Evolutionary conservation across 202 grass and related monocot genomes (phyloP).

Genomic region (Setaria italica): DNA sequence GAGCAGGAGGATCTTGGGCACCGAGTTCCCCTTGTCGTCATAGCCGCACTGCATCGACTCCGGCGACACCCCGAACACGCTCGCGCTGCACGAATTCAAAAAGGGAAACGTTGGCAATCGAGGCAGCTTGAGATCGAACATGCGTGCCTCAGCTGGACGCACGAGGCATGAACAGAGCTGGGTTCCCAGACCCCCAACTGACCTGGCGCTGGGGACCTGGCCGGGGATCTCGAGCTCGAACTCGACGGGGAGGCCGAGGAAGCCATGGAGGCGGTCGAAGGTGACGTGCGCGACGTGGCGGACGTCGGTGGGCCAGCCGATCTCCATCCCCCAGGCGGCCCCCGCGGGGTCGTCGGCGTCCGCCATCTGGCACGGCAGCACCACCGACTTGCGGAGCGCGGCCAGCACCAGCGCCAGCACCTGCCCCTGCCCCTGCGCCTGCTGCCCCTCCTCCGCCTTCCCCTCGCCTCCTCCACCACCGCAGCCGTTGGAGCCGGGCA

Average conservation of each 20-base stretch:
- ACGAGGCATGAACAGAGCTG: neutral
- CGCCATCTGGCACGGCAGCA: slow-evolving; percentile 68
- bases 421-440: slow-evolving; percentile 63
- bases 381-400: slow-evolving; percentile 74
- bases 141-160: no score
- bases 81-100: slow-evolving; percentile 60
- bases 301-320: slow-evolving; percentile 80
- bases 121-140: neutral
- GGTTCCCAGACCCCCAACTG: neutral
- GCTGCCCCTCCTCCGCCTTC: slow-evolving; percentile 49
- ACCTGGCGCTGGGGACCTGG: slow-evolving; percentile 78
- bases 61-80: slow-evolving; percentile 86
- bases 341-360: slow-evolving; percentile 54
- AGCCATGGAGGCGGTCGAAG: slow-evolving; percentile 82
- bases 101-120: neutral
- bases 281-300: slow-evolving; percentile 84
- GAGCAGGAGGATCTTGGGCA: slow-evolving; percentile 92
- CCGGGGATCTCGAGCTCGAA: slow-evolving; percentile 77
- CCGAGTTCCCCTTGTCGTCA: slow-evolving; percentile 84
- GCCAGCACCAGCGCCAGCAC: slow-evolving; percentile 62
- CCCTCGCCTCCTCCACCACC: slow-evolving; percentile 38
- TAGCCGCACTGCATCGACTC: slow-evolving; percentile 94
- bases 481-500: slow-evolving; percentile 39
- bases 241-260: slow-evolving; percentile 81
- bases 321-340: slow-evolving; percentile 59